Conservation (phyloP, 2,329 filamentous ascomycete genomes). For the Colletotrichum lindemuthianum region DNA sequence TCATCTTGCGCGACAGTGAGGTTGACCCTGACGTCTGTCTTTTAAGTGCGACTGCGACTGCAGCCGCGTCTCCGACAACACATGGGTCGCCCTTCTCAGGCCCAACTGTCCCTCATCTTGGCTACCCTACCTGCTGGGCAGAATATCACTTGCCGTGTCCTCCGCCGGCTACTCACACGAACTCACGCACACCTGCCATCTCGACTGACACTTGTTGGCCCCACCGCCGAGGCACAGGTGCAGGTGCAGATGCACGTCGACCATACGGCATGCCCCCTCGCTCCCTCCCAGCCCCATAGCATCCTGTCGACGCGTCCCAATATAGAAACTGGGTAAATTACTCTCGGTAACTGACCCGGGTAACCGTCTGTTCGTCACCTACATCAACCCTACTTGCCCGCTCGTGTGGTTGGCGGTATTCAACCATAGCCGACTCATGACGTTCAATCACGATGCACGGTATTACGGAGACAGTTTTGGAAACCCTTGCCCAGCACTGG, state of each 20-base stretch:
- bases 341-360: slow-evolving; percentile 28
- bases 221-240: slow-evolving; percentile 28
- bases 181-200: slow-evolving; percentile 26
- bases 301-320: slow-evolving; percentile 22
- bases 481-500: slow-evolving; percentile 55
- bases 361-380: slow-evolving; percentile 9
- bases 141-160: slow-evolving; percentile 18
- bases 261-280: slow-evolving; percentile 27
- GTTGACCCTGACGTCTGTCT: neutral
- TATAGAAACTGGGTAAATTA: slow-evolving; percentile 28
- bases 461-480: slow-evolving; percentile 48
- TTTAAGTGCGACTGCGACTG: too few relatives aligned
- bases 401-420: neutral
- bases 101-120: neutral
- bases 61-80: too few relatives aligned
- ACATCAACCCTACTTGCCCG: slow-evolving; percentile 19
- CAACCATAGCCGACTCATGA: neutral
- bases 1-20: slow-evolving; percentile 25
- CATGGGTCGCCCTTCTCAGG: too few relatives aligned
- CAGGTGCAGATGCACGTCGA: slow-evolving; percentile 32
- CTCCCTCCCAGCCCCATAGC: slow-evolving; percentile 20
- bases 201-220: slow-evolving; percentile 20
- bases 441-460: slow-evolving; percentile 38
- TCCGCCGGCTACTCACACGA: slow-evolving; percentile 11
- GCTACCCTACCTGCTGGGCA: slow-evolving; percentile 5